Conservation (phyloP, 2,329 filamentous ascomycete genomes). For the Microdochium bolleyi region DNA sequence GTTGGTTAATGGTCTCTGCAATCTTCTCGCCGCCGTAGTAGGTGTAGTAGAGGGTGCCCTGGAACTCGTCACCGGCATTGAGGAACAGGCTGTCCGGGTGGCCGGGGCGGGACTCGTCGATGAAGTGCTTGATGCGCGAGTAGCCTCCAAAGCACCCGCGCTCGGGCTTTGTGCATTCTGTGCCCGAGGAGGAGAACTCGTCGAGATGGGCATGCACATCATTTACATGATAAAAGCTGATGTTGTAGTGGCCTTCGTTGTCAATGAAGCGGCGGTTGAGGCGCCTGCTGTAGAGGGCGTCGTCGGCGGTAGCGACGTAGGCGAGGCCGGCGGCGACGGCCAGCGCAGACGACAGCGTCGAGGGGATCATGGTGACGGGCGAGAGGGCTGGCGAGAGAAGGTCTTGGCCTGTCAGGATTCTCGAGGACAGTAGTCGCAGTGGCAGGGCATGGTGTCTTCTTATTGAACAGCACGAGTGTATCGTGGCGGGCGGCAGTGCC, state of each 20-base stretch:
- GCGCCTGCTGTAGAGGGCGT: background rate
- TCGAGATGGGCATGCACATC: conserved; percentile 57
- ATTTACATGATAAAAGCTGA: conserved; percentile 59
- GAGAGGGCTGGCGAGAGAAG: background rate
- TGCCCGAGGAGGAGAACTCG: conserved; percentile 20
- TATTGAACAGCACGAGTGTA: no score
- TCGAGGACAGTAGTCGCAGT: no score
- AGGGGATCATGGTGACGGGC: background rate
- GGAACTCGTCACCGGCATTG: conserved; percentile 61
- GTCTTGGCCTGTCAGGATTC: no score
- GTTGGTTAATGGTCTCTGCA: conserved; percentile 54
- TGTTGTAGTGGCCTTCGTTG: background rate
- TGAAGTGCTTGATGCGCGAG: conserved; percentile 50
- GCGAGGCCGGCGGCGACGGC: background rate
- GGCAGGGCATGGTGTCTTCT: no score
- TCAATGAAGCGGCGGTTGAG: background rate
- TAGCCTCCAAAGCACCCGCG: conserved; percentile 52
- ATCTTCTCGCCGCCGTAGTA: conserved; percentile 65
- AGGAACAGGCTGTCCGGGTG: conserved; percentile 27
- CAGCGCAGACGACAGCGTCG: background rate
- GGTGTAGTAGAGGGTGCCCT: conserved; percentile 60
- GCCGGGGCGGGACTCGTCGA: conserved; percentile 46
- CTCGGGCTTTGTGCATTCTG: background rate
- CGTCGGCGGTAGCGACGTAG: background rate
- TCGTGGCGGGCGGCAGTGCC: no score